A percentile compares a stretch with the other conserved stretches of the same genome.
Conservation (phyloP, 2,329 filamentous ascomycete genomes). For the Hysterium pulicare region DNA sequence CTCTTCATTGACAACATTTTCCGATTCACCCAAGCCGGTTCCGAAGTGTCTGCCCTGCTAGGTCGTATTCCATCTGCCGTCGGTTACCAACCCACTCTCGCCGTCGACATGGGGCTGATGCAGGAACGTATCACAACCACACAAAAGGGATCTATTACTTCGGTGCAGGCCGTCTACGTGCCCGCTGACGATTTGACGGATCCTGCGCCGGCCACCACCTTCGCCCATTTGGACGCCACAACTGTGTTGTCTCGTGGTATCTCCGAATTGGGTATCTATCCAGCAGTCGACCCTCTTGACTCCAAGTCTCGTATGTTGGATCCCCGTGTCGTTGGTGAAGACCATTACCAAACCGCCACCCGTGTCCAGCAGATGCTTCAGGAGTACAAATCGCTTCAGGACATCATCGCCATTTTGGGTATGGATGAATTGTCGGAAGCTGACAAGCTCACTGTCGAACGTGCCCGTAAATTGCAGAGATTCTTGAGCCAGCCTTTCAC, state of each 20-base stretch:
- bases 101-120: constrained; percentile 98
- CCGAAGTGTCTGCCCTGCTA: constrained; percentile 97
- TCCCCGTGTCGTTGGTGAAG: constrained; percentile 95
- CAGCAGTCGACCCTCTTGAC: constrained; percentile 98
- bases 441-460: constrained; percentile 99
- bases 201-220: constrained; percentile 97
- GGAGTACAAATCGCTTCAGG: constrained; percentile 99
- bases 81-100: constrained; percentile 99
- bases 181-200: constrained; percentile 99
- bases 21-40: constrained; percentile 99
- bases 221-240: constrained; percentile 99
- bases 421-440: constrained; percentile 99
- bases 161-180: constrained; percentile 99
- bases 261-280: constrained; percentile 99
- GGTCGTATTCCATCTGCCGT: constrained; percentile 99
- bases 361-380: constrained; percentile 99
- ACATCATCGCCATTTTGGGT: constrained; percentile 99
- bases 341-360: constrained; percentile 94
- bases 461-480: constrained; percentile 99
- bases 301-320: constrained; percentile 99
- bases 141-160: constrained; percentile 99
- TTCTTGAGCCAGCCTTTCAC: constrained; percentile 99
- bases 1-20: constrained; percentile 99
- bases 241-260: constrained; percentile 99
- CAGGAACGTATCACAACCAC: constrained; percentile 99